These are phyloP conservation scores for Sporisorium exsertum DNA, from an alignment of 1,284 basidiomycete genomes.

Conservation along the genomic window DNA sequence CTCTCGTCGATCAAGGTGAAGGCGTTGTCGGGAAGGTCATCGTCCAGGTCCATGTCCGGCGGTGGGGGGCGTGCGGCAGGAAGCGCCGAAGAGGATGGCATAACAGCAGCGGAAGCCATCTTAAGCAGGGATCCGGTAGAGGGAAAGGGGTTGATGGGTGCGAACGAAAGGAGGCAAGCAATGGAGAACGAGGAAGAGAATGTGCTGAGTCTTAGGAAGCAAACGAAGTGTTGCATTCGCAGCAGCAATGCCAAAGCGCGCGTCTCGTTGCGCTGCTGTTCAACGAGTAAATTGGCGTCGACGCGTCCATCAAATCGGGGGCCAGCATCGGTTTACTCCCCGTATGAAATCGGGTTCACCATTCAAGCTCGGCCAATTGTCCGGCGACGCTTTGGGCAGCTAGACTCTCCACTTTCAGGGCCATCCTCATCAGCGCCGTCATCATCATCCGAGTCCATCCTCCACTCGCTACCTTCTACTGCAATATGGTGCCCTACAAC, in stretches of 20 bases:
- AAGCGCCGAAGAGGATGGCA: conserved; percentile 36
- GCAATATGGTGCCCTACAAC: conserved; percentile 61
- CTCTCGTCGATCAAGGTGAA: conserved; percentile 57
- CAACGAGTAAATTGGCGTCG: conserved; percentile 39
- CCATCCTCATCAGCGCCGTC: background rate
- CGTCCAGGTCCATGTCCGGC: conserved; percentile 56
- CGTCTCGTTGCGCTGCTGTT: background rate
- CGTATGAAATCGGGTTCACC: background rate
- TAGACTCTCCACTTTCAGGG: conserved; percentile 16
- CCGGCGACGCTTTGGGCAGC: conserved; percentile 26
- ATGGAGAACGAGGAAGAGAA: background rate
- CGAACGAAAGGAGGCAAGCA: background rate
- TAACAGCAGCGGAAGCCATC: conserved; percentile 54
- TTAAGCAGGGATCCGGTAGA: background rate
- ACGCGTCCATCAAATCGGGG: conserved; percentile 43
- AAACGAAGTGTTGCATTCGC: conserved; percentile 7
- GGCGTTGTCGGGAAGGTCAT: conserved; percentile 52
- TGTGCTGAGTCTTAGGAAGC: background rate
- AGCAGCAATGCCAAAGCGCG: background rate
- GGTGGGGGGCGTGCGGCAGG: conserved; percentile 55
- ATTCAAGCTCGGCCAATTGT: conserved; percentile 28
- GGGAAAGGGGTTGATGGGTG: background rate
- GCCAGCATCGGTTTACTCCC: too few species aligned
- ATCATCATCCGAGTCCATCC: background rate
- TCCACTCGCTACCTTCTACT: background rate